phyloP scores from a whole-genome alignment of 2,329 filamentous ascomycete genomes.

The Xylaria sp. region DNA sequence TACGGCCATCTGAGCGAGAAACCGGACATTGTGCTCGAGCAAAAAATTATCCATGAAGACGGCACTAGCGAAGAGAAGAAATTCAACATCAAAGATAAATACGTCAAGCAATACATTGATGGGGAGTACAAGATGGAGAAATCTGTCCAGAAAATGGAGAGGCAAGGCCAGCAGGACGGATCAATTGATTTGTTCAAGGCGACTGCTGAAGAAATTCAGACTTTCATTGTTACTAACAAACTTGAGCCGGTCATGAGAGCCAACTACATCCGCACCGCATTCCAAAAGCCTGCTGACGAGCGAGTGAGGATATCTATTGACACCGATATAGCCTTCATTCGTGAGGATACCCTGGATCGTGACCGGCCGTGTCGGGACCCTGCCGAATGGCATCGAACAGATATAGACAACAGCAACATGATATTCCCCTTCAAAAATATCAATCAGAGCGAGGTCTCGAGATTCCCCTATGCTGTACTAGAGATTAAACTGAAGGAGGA shows the following conservation, averaged over 20 bases:
- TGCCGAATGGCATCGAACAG: conserved; percentile 87
- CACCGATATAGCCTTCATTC: conserved; percentile 89
- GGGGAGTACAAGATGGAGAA: conserved; percentile 94
- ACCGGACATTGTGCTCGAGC: conserved; percentile 86
- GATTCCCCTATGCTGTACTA: conserved; percentile 89
- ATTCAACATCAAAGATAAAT: conserved; percentile 92
- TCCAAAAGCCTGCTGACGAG: conserved; percentile 94
- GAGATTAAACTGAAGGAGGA: conserved; percentile 89
- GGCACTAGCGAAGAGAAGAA: conserved; percentile 81
- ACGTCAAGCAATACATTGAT: conserved; percentile 85
- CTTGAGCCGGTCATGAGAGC: conserved; percentile 88
- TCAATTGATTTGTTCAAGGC: conserved; percentile 75
- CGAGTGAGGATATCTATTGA: conserved; percentile 92
- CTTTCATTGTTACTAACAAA: conserved; percentile 79
- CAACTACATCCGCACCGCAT: conserved; percentile 93
- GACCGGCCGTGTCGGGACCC: conserved; percentile 90
- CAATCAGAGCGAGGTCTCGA: conserved; percentile 88
- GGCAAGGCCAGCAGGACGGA: conserved; percentile 73
- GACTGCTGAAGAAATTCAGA: conserved; percentile 80
- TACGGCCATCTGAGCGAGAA: conserved; percentile 83
- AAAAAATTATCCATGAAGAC: conserved; percentile 83
- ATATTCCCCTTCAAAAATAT: conserved; percentile 88
- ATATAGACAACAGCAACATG: conserved; percentile 86
- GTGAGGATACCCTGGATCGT: conserved; percentile 78
- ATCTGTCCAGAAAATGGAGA: conserved; percentile 84